Conservation (phyloP, 2,329 filamentous ascomycete species). For the Emergomyces africanus region DNA sequence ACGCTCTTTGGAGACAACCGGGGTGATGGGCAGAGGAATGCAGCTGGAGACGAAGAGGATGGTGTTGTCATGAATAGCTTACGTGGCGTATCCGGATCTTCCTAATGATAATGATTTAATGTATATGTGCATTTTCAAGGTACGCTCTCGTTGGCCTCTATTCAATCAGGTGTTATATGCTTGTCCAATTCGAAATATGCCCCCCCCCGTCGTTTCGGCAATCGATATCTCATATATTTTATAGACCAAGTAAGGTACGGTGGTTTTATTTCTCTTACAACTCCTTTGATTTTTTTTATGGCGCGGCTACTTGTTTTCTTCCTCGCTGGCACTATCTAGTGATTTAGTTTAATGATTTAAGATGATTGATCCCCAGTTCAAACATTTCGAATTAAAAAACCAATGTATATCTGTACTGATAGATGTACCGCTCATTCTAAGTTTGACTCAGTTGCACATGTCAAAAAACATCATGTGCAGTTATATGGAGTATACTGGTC, state of each 20-base stretch:
- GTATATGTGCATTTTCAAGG: background rate
- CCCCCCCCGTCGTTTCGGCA: background rate
- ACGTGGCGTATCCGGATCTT: conserved; percentile 2
- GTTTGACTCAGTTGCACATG: background rate
- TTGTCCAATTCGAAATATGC: background rate
- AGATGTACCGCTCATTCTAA: background rate
- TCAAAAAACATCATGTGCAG: background rate
- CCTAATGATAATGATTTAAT: background rate
- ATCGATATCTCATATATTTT: background rate
- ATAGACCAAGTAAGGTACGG: background rate
- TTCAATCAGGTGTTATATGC: background rate
- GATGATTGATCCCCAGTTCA: background rate
- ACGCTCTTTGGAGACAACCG: conserved; percentile 18
- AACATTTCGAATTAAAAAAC: background rate
- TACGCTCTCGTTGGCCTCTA: background rate
- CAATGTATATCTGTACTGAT: no score
- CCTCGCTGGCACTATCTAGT: background rate
- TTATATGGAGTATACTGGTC: background rate
- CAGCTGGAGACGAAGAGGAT: conserved; percentile 22
- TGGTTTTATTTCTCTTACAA: background rate
- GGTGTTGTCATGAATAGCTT: conserved; percentile 26
- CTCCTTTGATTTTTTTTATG: background rate
- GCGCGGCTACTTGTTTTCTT: background rate
- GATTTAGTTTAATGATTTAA: background rate
- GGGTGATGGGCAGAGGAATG: conserved; percentile 19